A percentile compares a stretch with the other conserved stretches of the same genome.
Evolutionary conservation across 108 stramenopile genomes (phyloP).

Genomic region (Pinguiococcus pyrenoidosus): DNA sequence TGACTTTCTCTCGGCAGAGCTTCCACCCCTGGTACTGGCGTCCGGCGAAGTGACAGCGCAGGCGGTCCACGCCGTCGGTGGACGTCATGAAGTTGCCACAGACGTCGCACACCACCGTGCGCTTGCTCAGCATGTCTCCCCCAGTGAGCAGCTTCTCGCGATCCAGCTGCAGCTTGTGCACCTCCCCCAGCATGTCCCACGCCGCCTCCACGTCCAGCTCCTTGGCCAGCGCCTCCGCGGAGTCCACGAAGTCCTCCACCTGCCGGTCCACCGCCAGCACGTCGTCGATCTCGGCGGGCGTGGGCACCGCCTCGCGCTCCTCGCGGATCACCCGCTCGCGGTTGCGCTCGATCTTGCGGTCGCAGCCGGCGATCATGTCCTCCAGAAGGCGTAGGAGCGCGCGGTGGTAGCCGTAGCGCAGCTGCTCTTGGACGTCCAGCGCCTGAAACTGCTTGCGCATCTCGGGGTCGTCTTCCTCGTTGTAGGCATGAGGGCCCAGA

Average conservation of each 20-base stretch:
- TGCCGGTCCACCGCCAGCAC: constrained; percentile 20
- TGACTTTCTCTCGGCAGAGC: constrained; percentile 24
- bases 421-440: neutral
- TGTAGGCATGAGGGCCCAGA: constrained; percentile 5
- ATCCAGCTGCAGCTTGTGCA: constrained; percentile 16
- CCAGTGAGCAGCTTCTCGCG: constrained; percentile 13
- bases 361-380: constrained; percentile 16
- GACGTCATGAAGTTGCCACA: constrained; percentile 31
- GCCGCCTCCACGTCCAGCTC: constrained; percentile 11
- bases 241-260: too few species aligned
- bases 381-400: constrained; percentile 16
- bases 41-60: constrained; percentile 24
- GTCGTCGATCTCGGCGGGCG: constrained; percentile 28
- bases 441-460: constrained; percentile 1
- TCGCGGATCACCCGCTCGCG: constrained; percentile 8
- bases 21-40: constrained; percentile 33
- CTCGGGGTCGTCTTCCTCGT: neutral
- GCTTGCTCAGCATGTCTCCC: constrained; percentile 12
- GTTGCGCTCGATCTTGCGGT: constrained; percentile 17
- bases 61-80: constrained; percentile 31
- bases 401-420: constrained; percentile 12
- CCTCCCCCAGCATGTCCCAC: constrained; percentile 2
- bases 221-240: constrained; percentile 18
- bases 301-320: constrained; percentile 10
- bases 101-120: constrained; percentile 29